Base-by-base conservation (phyloP, 345 rosid genomes). In the Aquilaria malaccensis region DNA sequence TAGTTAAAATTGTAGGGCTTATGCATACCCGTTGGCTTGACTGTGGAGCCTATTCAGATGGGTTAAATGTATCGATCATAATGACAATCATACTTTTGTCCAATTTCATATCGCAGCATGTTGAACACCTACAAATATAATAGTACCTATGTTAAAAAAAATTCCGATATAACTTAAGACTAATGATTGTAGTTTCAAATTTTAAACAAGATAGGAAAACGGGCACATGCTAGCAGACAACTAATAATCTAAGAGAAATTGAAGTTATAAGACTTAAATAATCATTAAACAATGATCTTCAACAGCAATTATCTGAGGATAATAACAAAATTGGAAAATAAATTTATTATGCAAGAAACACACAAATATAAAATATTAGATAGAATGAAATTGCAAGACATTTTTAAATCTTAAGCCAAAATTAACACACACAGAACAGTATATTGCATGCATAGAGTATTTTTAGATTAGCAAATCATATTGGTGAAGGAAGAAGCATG, bases 11-110 rank as follows among this genome's bases (percentile, higher is more conserved):
- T 10, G 52, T 50, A 60, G 65, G 22, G 52, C 2, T 10, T 11
- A 15, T 64, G 45, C 30, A 14, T 81, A 87, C 91, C 88, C 91
- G 81, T 83, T 87, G 91, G 77, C 88, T 87, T 31, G 70, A 56
- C 58, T 85, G 91, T 55, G 91, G 87, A 47, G 91, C 99, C 45
- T 87, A 94, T 66, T 94, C 95, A 10, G 82, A 67, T 32, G 96
- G 86, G 65, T 76, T 70, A 75, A 89, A 89, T 4, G 90, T 88
- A 68, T 37, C 2, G 11, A 54, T 94, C 99, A 53, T 83, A 89
- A 64, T 94, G 99, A 50, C 95, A 79, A 75, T 87, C 76, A 78
- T 94, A 87, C 83, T 79, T 90, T 71, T 94, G 96, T 11, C 97
- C 96, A 52, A 84, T 66, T 74, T 87, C 87, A 62, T 94, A 94